phyloP scores from a whole-genome alignment of 164 flowering plant genomes.

The Vitis cinerea region DNA sequence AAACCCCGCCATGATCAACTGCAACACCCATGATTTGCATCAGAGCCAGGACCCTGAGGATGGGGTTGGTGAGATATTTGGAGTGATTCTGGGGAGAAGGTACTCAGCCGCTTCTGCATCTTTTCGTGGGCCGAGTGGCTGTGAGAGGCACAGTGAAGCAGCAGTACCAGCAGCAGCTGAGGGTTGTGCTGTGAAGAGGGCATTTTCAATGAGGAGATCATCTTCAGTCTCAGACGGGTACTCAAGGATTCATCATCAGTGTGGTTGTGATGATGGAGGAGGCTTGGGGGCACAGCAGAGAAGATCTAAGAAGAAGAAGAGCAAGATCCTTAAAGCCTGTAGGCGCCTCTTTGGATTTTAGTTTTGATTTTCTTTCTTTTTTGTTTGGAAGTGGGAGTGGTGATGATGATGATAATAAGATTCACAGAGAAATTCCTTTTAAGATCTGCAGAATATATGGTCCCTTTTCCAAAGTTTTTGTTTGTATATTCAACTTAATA shows the following conservation, averaged over 20 bases:
- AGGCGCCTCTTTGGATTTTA: slow-evolving; percentile 19
- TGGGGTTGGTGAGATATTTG: slow-evolving; percentile 7
- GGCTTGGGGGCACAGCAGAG: neutral
- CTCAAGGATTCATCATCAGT: slow-evolving; percentile 14
- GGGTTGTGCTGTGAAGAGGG: slow-evolving; percentile 3
- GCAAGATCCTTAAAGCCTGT: slow-evolving; percentile 16
- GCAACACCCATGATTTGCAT: too few species aligned
- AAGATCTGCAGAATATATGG: too few species aligned
- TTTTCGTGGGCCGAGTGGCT: neutral
- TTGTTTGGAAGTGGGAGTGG: too few species aligned
- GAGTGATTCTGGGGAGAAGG: slow-evolving; percentile 11
- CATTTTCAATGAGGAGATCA: slow-evolving; percentile 15
- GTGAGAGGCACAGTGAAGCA: neutral
- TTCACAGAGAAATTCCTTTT: too few species aligned
- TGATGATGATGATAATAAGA: too few species aligned
- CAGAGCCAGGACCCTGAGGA: neutral
- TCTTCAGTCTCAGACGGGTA: slow-evolving; percentile 12
- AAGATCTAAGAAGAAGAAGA: slow-evolving; percentile 7
- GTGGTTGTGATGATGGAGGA: slow-evolving; percentile 1
- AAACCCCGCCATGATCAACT: too few species aligned
- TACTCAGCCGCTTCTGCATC: too few species aligned
- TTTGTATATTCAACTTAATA: too few species aligned
- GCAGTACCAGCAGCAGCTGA: too few species aligned
- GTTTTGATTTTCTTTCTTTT: neutral
- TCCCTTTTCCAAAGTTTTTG: too few species aligned